Base-by-base conservation (phyloP, 805 yeast genomes). In the Saturnispora halmiae region DNA sequence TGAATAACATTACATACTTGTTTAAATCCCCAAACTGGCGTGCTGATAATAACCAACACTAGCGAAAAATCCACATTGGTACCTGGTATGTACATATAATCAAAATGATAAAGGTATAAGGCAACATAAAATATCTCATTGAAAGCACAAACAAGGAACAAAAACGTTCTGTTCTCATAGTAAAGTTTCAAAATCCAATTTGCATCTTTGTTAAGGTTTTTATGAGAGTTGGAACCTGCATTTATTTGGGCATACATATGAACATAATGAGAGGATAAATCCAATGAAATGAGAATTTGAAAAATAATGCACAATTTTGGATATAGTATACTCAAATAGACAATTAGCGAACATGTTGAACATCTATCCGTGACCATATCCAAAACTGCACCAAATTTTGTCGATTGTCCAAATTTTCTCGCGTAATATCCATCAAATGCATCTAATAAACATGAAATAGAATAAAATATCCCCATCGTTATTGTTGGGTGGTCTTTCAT, bases 361-460 rank as follows among this genome's bases (percentile, higher is more conserved):
- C 96, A 92, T 56, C 99, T 73, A 60, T 92, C 99, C 15, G 98
- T 90, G 25, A 92, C 96, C 99, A 92, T 92, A 62, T 92, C 99
- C 52, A 92, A 72, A 16, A 94, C 95, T 15, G 98, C 97, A 28
- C 99, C 99, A 51, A 86, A 85, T 50, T 76, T 73, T 25, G 96
- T 84, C 13, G 95, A 81, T 61, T 92, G 99, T 58, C 83, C 76
- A 59, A 70, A 85, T 53, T 72, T 73, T 48, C 99, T 73, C 4
- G 99, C 99, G 43, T 95, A 94, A 41, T 81, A 78, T 4, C 99
- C 99, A 59, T 92, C 99, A 43, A 87, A 75, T 0, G 99, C 99
- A 62, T 92, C 99, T 47, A 92, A 67, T 42, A 92, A 67, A 52
- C 98, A 94, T 10, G 96, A 86, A 15, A 86, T 67, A 13, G 94